Base-by-base conservation (phyloP, 1,284 basidiomycete species). In the Rhodotorula sp. region DNA sequence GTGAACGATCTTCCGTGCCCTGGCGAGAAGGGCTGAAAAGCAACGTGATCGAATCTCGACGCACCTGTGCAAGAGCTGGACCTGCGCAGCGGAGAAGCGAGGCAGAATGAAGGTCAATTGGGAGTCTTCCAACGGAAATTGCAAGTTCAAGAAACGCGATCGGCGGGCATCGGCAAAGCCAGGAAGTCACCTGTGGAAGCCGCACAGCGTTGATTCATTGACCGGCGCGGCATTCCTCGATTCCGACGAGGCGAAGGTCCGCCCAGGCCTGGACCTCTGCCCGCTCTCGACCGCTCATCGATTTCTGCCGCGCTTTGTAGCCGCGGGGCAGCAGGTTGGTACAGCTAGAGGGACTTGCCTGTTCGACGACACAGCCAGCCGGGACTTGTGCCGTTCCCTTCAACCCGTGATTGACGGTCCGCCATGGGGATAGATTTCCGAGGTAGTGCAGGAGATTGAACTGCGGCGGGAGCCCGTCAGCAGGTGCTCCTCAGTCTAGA, bases 391-490 rank as follows among this genome's bases (percentile, higher is more conserved):
- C 66, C 2, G 65, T 62, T 0, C 53, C 59, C 20, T 53, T 62
- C 15, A 72, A 44, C 5, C 73, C 73, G 39, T 73, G 68, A 29
- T 83, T 82, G 55, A 91, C 87, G 67, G 88, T 90, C 79, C 89
- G 91, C 89, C 90, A 92, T 13, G 91, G 91, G 0, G 89, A 87
- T 51, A 93, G 80, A 77, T 92, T 92, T 0, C 91, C 91, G 90
- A 91, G 91, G 58, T 86, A 84, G 76, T 85, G 86, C 80, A 91
- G 86, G 49, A 92, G 77, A 78, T 88, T 85, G 74, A 86, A 85
- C 24, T 72, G 49, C 24, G 24, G 2, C 32, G 15, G 20, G 3
- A 2, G 2, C 8, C n/a, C 44, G 13, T 47, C 32, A 49, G 48
- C 17, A 20, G 15, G 2, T 24, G 34, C 0, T 8, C 20, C 6